A percentile compares a stretch with the other conserved stretches of the same genome.
Conservation (phyloP, 2,329 filamentous ascomycete species). For the Colletotrichum sublineola region DNA sequence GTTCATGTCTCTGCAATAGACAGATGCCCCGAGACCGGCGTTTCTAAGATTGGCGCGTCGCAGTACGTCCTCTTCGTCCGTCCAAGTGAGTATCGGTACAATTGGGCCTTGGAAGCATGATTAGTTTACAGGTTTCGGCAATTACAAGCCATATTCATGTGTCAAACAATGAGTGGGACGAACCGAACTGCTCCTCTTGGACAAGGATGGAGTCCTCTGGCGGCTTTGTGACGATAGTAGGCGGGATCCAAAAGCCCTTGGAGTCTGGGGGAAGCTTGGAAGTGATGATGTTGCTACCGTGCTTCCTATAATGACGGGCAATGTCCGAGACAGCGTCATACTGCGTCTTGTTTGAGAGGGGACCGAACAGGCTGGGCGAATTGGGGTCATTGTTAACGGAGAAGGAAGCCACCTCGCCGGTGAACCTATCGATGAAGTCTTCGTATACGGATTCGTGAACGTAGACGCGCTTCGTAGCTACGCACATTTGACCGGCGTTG, state of each 20-base stretch:
- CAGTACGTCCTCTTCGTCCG: slow-evolving; percentile 71
- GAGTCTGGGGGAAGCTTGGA: slow-evolving; percentile 40
- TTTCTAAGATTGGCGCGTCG: slow-evolving; percentile 65
- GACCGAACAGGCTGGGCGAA: slow-evolving; percentile 59
- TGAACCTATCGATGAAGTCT: slow-evolving; percentile 60
- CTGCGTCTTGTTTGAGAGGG: slow-evolving; percentile 75
- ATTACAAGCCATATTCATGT: not conserved
- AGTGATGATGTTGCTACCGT: slow-evolving; percentile 54
- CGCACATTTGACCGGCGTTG: slow-evolving; percentile 68
- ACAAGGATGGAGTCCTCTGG: slow-evolving; percentile 69
- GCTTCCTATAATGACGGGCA: slow-evolving; percentile 49
- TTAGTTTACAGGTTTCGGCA: not conserved
- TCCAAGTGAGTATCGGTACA: slow-evolving; percentile 73
- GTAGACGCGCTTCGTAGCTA: slow-evolving; percentile 70
- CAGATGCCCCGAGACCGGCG: slow-evolving; percentile 68
- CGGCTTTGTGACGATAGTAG: slow-evolving; percentile 71
- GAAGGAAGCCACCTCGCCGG: slow-evolving; percentile 35
- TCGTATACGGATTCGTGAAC: slow-evolving; percentile 72
- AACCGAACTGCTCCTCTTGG: slow-evolving; percentile 62
- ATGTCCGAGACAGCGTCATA: slow-evolving; percentile 68
- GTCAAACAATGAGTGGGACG: not conserved
- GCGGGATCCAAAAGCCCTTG: slow-evolving; percentile 68
- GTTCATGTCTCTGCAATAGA: slow-evolving; percentile 67
- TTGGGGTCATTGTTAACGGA: slow-evolving; percentile 6
- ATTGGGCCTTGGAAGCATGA: slow-evolving; percentile 63